A percentile compares a stretch with the other conserved stretches of the same genome.
Evolutionary conservation across 2,329 filamentous ascomycete genomes (phyloP).

Genomic region (Amylocarpus encephaloides): DNA sequence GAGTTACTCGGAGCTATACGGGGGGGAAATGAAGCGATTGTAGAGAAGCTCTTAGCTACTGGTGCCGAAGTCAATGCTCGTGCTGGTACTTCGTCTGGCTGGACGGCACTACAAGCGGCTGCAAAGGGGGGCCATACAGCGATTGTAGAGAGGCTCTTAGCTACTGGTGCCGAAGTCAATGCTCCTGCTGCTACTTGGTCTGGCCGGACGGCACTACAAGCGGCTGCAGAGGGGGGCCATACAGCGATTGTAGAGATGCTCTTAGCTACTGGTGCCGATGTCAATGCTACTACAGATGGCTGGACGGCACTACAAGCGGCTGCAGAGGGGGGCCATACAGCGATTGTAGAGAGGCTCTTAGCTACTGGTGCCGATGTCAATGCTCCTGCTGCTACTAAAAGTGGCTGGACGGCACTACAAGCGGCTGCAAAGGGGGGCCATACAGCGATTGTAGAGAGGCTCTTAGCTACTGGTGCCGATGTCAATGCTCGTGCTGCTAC

Average conservation of each 20-base stretch:
- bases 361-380: no score
- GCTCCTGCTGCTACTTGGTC: slow-evolving; percentile 23
- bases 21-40: slow-evolving; percentile 24
- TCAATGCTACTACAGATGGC: background rate
- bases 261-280: background rate
- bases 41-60: slow-evolving; percentile 29
- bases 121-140: slow-evolving; percentile 26
- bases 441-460: no score
- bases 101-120: slow-evolving; percentile 37
- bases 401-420: no score
- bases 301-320: no score
- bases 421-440: no score
- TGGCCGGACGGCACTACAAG: background rate
- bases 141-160: slow-evolving; percentile 30
- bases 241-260: slow-evolving; percentile 2
- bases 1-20: slow-evolving; percentile 35
- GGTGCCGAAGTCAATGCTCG: slow-evolving; percentile 32
- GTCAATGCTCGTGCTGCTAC: no score
- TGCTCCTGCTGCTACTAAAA: no score
- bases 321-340: no score
- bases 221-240: background rate
- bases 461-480: no score
- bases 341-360: no score
- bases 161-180: slow-evolving; percentile 32
- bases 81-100: slow-evolving; percentile 24